Evolutionary conservation across 495 filamentous ascomycete species (phyloP), one percentile per base, ranked within the genome.

Genomic region (Lentithecium fluviatile): DNA sequence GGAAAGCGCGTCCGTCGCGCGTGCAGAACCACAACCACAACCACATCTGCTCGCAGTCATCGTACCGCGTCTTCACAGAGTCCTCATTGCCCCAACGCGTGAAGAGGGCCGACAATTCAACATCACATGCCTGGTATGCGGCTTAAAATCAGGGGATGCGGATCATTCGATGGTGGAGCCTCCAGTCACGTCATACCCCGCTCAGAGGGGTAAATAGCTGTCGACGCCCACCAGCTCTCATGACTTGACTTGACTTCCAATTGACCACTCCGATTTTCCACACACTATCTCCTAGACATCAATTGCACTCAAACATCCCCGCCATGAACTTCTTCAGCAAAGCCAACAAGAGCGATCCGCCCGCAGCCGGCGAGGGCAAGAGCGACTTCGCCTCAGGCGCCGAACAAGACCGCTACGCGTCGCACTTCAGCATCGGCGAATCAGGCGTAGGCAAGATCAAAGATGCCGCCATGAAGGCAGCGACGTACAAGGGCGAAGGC

Each of bases 371-470:
- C 24, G 7, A 20, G 15, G 19, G 19, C 15, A n/a, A 21, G 11
- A 17, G 8, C 6, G 47, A 48, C 13, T 24, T 48, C 11, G 56
- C 43, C 6, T 50, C 56, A 2, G 56, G 56, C n/a, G 26, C 56
- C 45, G 56, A 58, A 19, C 25, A 37, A 25, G 56, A 58, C 46
- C 56, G 56, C 25, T 50, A 58, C 29, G 56, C 26, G 2, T 21
- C 29, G 15, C 56, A 58, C 32, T 58, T 58, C 20, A 34, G 45
- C 25, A 19, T 43, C 19, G 45, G 45, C 23, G 32, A 6, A 3
- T 5, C 40, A 17, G 56, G 24, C 4, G 53, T 24, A 10, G 29
- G n/a, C n/a, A 32, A 32, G 29, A 32, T 32, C 10, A 32, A 32
- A 10, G 56, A 50, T 42, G 24, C 29, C 10, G 20, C 52, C 2